phyloP scores from a whole-genome alignment of 148 eudicot genomes.

The Silene latifolia region DNA sequence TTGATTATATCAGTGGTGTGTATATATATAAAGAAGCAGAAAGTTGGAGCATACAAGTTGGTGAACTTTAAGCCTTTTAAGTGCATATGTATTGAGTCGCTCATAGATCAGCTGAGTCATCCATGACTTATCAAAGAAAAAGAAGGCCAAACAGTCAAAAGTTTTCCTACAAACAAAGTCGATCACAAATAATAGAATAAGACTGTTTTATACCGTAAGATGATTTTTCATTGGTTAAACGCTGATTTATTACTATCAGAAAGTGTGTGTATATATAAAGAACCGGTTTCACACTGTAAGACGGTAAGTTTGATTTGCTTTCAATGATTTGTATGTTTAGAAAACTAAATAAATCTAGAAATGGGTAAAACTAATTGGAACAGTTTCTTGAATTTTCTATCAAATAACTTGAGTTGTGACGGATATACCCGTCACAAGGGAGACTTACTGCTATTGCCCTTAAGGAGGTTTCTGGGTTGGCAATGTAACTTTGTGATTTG shows the following conservation, averaged over 20 bases:
- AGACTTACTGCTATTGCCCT: background rate
- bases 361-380: no score
- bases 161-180: background rate
- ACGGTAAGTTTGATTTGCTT: background rate
- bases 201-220: no score
- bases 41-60: background rate
- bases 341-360: background rate
- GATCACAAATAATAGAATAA: background rate
- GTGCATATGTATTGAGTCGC: conserved; percentile 1
- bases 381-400: no score
- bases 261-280: no score
- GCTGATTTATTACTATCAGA: no score
- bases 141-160: background rate
- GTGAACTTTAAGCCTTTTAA: background rate
- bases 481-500: conserved; percentile 15
- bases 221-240: no score
- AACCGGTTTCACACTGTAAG: no score
- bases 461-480: conserved; percentile 12
- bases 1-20: background rate
- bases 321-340: background rate
- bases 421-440: no score
- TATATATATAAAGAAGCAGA: background rate
- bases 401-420: background rate
- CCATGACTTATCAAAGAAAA: background rate
- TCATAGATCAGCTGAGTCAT: conserved; percentile 3